Percentiles rank a stretch among this genome's conserved stretches.
phyloP scores from a whole-genome alignment of 192 early-diverging fungal genomes.

The Chytriomyces sp. region DNA sequence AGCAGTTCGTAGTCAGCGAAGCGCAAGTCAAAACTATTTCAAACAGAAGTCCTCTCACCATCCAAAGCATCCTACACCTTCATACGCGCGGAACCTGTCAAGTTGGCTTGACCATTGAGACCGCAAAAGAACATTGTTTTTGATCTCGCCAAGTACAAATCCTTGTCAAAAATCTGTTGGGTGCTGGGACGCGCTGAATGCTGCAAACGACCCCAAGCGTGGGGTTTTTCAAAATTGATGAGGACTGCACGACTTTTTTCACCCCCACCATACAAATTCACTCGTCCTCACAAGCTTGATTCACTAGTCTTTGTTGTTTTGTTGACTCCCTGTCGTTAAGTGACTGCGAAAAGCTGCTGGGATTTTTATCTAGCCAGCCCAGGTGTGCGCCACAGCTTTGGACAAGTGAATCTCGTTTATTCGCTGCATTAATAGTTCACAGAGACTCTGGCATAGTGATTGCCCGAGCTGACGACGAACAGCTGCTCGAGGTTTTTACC shows the following conservation, averaged over 20 bases:
- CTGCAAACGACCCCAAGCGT: conserved; percentile 65
- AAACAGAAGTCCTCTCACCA: too few species aligned
- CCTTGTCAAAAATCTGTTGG: conserved; percentile 72
- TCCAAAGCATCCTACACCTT: not conserved
- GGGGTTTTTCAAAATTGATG: conserved; percentile 60
- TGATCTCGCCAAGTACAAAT: conserved; percentile 68
- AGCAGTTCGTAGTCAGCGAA: conserved; percentile 32
- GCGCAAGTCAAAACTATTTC: too few species aligned
- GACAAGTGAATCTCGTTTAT: conserved; percentile 73
- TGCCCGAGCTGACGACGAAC: too few species aligned
- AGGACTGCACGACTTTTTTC: conserved; percentile 43
- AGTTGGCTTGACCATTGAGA: conserved; percentile 5
- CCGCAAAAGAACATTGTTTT: conserved; percentile 48
- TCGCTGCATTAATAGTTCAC: too few species aligned
- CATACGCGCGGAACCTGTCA: not conserved
- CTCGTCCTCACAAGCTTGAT: too few species aligned
- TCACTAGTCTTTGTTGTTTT: too few species aligned
- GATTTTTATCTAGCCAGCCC: too few species aligned
- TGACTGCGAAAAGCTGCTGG: too few species aligned
- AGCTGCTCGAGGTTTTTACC: too few species aligned
- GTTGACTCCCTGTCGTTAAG: too few species aligned
- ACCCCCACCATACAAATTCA: conserved; percentile 75
- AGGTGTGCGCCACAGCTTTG: conserved; percentile 79
- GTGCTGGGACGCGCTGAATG: conserved; percentile 78
- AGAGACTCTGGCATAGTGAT: too few species aligned